phyloP scores from a whole-genome alignment of 805 yeast species.

The Hanseniaspora hatyaiensis region DNA sequence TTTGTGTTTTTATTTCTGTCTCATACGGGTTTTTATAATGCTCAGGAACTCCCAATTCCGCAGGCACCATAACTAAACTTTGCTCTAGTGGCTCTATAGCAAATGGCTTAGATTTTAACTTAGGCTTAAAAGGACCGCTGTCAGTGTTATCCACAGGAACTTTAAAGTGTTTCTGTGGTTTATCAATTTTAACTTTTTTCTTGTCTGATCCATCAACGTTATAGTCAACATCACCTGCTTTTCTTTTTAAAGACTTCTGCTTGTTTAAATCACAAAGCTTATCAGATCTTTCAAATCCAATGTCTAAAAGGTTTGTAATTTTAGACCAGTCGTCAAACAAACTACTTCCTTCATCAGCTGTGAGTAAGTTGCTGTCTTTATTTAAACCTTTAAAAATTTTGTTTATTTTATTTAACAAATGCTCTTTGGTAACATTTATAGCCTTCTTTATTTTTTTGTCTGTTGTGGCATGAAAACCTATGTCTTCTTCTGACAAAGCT shows the following conservation, averaged over 20 bases:
- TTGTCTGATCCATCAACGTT: constrained; percentile 16
- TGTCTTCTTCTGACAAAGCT: constrained; percentile 65
- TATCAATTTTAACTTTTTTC: constrained; percentile 26
- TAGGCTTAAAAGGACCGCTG: constrained; percentile 63
- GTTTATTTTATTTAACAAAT: constrained; percentile 39
- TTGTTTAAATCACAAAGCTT: constrained; percentile 43
- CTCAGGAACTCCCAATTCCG: constrained; percentile 36
- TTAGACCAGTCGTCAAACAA: constrained; percentile 47
- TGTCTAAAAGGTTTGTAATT: constrained; percentile 53
- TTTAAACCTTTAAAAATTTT: constrained; percentile 33
- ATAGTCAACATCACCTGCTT: constrained; percentile 7
- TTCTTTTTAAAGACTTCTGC: constrained; percentile 22
- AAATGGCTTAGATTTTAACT: constrained; percentile 60
- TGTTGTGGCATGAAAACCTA: constrained; percentile 58
- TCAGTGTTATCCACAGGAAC: constrained; percentile 57
- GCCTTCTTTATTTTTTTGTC: constrained; percentile 37
- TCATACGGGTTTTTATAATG: constrained; percentile 75
- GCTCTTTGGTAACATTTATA: constrained; percentile 34
- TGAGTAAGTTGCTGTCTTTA: constrained; percentile 25
- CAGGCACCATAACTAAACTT: constrained; percentile 32
- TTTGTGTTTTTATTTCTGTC: constrained; percentile 55
- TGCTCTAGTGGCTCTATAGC: constrained; percentile 48
- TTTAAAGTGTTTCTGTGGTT: constrained; percentile 60
- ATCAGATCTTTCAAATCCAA: constrained; percentile 65
- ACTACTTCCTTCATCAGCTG: constrained; percentile 32